Conservation (phyloP, 208 protist genomes). For the Acanthamoeba royreba region DNA sequence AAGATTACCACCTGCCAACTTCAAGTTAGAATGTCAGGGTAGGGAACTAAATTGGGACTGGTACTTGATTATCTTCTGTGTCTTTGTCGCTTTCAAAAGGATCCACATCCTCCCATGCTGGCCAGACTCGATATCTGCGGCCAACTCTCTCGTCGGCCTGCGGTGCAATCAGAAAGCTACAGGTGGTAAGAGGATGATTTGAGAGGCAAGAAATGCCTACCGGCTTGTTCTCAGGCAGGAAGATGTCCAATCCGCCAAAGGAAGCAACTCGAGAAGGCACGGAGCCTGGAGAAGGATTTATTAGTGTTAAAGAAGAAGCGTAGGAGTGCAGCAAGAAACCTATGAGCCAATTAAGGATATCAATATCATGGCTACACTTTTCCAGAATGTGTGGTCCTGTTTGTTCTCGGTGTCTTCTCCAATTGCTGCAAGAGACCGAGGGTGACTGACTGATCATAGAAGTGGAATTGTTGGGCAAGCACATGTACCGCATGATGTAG, state of each 20-base stretch:
- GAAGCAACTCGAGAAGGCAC: neutral
- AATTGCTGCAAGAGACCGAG: neutral
- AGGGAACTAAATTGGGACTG: neutral
- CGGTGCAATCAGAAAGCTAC: neutral
- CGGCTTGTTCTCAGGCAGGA: neutral
- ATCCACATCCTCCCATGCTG: conserved; percentile 5
- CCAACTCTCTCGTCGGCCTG: neutral
- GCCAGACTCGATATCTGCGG: neutral
- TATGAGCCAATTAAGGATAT: conserved; percentile 13
- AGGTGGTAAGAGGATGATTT: neutral
- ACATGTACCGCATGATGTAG: conserved; percentile 19
- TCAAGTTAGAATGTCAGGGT: neutral
- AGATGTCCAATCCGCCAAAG: conserved; percentile 2
- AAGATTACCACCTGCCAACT: conserved; percentile 9
- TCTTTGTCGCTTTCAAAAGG: conserved; percentile 26
- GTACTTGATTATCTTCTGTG: neutral
- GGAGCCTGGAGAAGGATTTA: neutral
- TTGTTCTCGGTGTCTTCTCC: neutral
- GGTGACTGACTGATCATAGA: neutral
- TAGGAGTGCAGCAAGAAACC: neutral
- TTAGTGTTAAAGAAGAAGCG: neutral
- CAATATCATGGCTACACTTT: conserved; percentile 26
- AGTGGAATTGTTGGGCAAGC: neutral
- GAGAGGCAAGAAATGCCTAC: neutral
- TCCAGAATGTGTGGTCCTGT: neutral